Percentiles rank a stretch among this genome's conserved stretches.
phyloP scores from a whole-genome alignment of 2,329 filamentous ascomycete genomes.

The Talaromyces sp. region DNA sequence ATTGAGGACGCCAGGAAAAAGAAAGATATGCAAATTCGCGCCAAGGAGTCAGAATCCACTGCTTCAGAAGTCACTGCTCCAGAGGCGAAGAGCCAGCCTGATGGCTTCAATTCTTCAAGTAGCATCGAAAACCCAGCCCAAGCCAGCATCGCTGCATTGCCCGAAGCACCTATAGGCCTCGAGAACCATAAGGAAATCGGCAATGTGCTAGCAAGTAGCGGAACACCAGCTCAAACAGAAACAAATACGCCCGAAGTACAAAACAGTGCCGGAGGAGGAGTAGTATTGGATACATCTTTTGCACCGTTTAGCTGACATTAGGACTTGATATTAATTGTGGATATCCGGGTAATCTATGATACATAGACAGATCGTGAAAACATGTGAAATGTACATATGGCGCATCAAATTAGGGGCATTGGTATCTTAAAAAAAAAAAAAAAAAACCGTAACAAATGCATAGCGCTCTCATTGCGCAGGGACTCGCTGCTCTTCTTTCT shows the following conservation, averaged over 20 bases:
- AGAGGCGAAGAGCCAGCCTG: background rate
- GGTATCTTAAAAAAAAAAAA: background rate
- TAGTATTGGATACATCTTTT: background rate
- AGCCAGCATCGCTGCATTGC: background rate
- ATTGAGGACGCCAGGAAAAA: conserved; percentile 68
- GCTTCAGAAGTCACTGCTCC: background rate
- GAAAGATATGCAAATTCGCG: conserved; percentile 21
- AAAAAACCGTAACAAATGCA: background rate
- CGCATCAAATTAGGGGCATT: background rate
- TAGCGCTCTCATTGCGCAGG: conserved; percentile 3
- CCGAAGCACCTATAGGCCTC: background rate
- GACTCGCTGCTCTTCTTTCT: conserved; percentile 3
- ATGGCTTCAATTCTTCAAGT: background rate
- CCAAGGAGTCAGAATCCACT: background rate
- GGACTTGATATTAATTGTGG: background rate
- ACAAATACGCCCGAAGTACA: background rate
- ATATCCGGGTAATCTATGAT: background rate
- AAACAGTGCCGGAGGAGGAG: background rate
- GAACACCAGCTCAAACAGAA: background rate
- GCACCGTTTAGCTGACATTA: background rate
- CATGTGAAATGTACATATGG: background rate
- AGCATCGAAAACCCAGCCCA: background rate
- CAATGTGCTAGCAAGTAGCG: background rate
- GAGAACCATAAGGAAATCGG: background rate
- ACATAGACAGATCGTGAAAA: background rate